Conservation (phyloP, 352 stramenopile genomes). For the Pythium aquatile region DNA sequence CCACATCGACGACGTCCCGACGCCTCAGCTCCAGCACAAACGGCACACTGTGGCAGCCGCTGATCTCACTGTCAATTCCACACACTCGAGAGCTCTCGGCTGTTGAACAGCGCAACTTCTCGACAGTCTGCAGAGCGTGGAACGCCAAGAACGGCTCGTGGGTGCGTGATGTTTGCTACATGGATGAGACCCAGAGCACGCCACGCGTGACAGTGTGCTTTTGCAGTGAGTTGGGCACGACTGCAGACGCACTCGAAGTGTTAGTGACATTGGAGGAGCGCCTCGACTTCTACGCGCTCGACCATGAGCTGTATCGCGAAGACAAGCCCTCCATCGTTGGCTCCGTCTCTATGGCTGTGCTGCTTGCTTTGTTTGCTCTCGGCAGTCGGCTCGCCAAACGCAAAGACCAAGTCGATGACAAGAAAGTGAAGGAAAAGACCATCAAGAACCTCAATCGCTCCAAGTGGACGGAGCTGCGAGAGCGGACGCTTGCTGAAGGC, state of each 20-base stretch:
- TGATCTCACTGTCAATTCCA: slow-evolving; percentile 49
- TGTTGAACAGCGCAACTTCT: slow-evolving; percentile 59
- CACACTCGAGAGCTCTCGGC: slow-evolving; percentile 40
- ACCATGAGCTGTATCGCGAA: slow-evolving; percentile 57
- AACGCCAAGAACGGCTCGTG: slow-evolving; percentile 34
- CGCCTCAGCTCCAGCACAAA: slow-evolving; percentile 8
- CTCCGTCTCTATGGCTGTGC: slow-evolving; percentile 33
- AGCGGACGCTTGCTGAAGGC: slow-evolving; percentile 28
- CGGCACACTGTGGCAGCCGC: slow-evolving; percentile 31
- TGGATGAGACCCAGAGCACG: slow-evolving; percentile 46
- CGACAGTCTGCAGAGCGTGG: slow-evolving; percentile 59
- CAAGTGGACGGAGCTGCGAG: slow-evolving; percentile 63
- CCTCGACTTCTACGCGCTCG: slow-evolving; percentile 58
- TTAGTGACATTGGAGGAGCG: slow-evolving; percentile 61
- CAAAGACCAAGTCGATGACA: slow-evolving; percentile 34
- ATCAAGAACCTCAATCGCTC: slow-evolving; percentile 58
- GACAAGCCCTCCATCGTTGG: slow-evolving; percentile 55
- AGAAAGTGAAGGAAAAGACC: slow-evolving; percentile 50
- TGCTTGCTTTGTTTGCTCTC: slow-evolving; percentile 41
- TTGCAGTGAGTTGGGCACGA: slow-evolving; percentile 35
- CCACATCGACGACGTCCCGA: slow-evolving; percentile 18
- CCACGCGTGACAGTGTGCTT: slow-evolving; percentile 49
- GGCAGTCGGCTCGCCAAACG: slow-evolving; percentile 33
- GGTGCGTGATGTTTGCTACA: slow-evolving; percentile 56
- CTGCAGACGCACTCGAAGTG: slow-evolving; percentile 41